Conservation (phyloP, 1,139 yeast species). For the Diutina sp. region DNA sequence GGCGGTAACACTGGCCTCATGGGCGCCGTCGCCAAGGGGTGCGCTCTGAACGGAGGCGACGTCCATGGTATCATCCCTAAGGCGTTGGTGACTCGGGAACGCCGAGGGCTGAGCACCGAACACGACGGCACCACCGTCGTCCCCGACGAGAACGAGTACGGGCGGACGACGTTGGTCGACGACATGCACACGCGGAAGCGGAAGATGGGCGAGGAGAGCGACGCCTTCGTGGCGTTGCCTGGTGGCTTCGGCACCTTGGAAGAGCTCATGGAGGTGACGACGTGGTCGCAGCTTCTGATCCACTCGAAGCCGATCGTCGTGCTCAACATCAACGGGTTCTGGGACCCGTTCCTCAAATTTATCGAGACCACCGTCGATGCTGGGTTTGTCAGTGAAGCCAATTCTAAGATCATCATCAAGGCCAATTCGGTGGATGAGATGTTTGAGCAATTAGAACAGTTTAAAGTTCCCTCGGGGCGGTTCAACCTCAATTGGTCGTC, state of each 20-base stretch:
- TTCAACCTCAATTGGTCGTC: slow-evolving; percentile 56
- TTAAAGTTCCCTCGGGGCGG: slow-evolving; percentile 61
- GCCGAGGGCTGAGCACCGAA: slow-evolving; percentile 28
- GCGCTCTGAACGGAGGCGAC: slow-evolving; percentile 53
- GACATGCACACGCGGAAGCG: slow-evolving; percentile 89
- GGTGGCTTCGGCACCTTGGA: slow-evolving; percentile 91
- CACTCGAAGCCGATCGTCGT: slow-evolving; percentile 72
- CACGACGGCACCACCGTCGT: slow-evolving; percentile 55
- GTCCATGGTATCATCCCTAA: slow-evolving; percentile 84
- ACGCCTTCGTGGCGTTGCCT: slow-evolving; percentile 80
- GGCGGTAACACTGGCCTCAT: slow-evolving; percentile 84
- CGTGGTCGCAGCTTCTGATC: slow-evolving; percentile 84
- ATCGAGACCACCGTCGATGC: slow-evolving; percentile 39
- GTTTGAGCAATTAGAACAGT: slow-evolving; percentile 44
- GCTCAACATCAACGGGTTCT: slow-evolving; percentile 71
- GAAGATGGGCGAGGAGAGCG: slow-evolving; percentile 79
- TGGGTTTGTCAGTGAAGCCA: slow-evolving; percentile 59
- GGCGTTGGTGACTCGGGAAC: slow-evolving; percentile 67
- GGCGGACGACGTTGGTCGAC: slow-evolving; percentile 67
- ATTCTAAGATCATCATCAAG: slow-evolving; percentile 56
- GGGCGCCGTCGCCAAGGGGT: slow-evolving; percentile 76
- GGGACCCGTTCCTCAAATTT: slow-evolving; percentile 54
- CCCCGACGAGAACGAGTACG: slow-evolving; percentile 50
- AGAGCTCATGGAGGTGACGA: slow-evolving; percentile 80
- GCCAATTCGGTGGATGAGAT: slow-evolving; percentile 61